Evolutionary conservation across 75 land plant genomes (phyloP), one percentile per base, ranked within the genome.

Genomic region (Chamaecyparis obtusa): DNA sequence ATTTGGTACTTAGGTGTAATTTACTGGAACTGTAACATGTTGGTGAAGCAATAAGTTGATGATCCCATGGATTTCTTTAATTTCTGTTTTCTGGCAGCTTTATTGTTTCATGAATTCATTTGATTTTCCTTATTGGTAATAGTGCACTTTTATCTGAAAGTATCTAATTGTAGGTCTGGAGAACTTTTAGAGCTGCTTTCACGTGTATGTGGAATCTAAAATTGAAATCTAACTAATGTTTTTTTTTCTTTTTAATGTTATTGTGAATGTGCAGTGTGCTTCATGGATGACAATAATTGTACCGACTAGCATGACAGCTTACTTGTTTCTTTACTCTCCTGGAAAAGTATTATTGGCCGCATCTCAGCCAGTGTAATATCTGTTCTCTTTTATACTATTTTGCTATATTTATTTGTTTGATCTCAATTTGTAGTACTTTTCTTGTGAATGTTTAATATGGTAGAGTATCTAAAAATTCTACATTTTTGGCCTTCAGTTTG

Each of bases 321-420:
- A 94, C 86, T 89, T 98, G 36, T 97, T 95, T 90, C 94, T 98
- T 67, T 98, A 95, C 87, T 95, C 99, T 33, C 96, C 95, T 89
- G 93, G 93, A 81, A 93, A 94, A 91, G 94, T 92, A 11, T 89
- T 88, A 1, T 83, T 93, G 84, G 99, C 99, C 87, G 98, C 98
- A 79, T 94, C 94, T 54, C 99, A 98, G 89, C 99, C 99, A 90
- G 99, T 97, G 94, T 95, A 92, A 88, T 92, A 94, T 94, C 93
- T 89, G 92, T 87, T 44, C 91, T 88, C 89, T 37, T 88, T 85
- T 91, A 51, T 64, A 51, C 2, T 21, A 48, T 55, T 35, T 84
- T 84, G 44, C 44, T 21, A 19, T 27, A 81, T 81, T 48, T 13
- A 27, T 81, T 81, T 81, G 0, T 81, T 81, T 44, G 24, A 44